Base-by-base conservation (phyloP, 2,329 filamentous ascomycete genomes). In the Alternaria sp. region DNA sequence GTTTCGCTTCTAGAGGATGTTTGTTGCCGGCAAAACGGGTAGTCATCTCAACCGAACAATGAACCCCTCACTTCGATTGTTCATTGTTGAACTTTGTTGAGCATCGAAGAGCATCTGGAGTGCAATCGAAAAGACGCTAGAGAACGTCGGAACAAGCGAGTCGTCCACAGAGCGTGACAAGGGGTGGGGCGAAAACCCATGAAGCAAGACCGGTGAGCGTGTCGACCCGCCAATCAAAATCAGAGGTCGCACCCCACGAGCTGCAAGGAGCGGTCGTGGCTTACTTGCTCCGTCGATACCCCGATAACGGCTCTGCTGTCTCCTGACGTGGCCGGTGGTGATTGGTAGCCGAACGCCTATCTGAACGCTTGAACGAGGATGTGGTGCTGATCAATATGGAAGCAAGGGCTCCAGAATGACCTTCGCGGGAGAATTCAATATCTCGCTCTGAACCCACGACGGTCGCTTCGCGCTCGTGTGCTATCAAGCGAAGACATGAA, bases 281-380 rank as follows among this genome's bases (percentile, higher is more conserved):
- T 77, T 77, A 70, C 72, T 59, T 63, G 59, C 62, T 66, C 71
- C 68, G 59, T 67, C 69, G 60, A 70, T 68, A 68, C 67, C 75
- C 76, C 77, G 76, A 79, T 78, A 79, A 79, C 75, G 77, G 76
- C 76, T 75, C 68, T 69, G 64, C 66, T 73, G 68, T 71, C 67
- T 69, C 65, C 69, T 68, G 76, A 79, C 77, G 77, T 79, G 77
- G 74, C 77, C 73, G 26, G 66, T 68, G 54, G 21, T 78, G 74
- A 79, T 79, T 79, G 77, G 77, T 57, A 67, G 69, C 45, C 28
- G 44, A 40, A 56, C 68, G 69, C 54, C 66, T 69, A 70, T 73
- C 73, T 75, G 69, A 71, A 74, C 69, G 68, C 72, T 74, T 67
- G 63, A 67, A 64, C 64, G 66, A 64, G 66, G 59, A 62, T 66